Percentiles rank a stretch among this genome's conserved stretches.
Evolutionary conservation across 306 rosid species (phyloP).

Genomic region (Alnus glutinosa): DNA sequence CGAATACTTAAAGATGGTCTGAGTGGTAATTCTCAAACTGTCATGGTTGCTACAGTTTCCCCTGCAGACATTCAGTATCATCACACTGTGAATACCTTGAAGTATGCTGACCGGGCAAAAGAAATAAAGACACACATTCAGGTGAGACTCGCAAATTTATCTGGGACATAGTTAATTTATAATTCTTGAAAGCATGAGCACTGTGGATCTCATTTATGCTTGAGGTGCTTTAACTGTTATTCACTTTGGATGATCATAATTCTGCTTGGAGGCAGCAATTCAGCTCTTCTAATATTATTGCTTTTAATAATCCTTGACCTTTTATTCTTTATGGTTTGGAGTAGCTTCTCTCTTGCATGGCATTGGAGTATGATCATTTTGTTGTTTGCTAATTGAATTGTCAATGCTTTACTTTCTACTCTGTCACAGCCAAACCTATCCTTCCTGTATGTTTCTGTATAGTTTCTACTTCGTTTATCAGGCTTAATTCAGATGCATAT

Average conservation of each 20-base stretch:
- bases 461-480: slow-evolving; percentile 1
- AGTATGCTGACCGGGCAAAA: slow-evolving; percentile 70
- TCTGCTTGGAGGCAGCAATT: background rate
- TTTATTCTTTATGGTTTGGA: background rate
- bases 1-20: slow-evolving; percentile 66
- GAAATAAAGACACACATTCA: slow-evolving; percentile 69
- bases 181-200: background rate
- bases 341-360: slow-evolving; percentile 2
- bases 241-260: background rate
- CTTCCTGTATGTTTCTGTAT: slow-evolving; percentile 12
- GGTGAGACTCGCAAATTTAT: slow-evolving; percentile 33
- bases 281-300: background rate
- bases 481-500: background rate
- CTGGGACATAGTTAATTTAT: background rate
- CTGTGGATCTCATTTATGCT: background rate
- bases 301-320: background rate
- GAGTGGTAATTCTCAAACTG: slow-evolving; percentile 68
- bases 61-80: slow-evolving; percentile 59
- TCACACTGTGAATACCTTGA: slow-evolving; percentile 63
- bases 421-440: slow-evolving; percentile 1
- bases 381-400: slow-evolving; percentile 14
- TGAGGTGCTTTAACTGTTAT: background rate
- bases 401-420: slow-evolving; percentile 10
- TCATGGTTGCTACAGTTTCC: slow-evolving; percentile 63
- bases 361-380: background rate